Evolutionary conservation across 805 yeast species (phyloP).

Genomic region (Aciculoconidium aculeatum): DNA sequence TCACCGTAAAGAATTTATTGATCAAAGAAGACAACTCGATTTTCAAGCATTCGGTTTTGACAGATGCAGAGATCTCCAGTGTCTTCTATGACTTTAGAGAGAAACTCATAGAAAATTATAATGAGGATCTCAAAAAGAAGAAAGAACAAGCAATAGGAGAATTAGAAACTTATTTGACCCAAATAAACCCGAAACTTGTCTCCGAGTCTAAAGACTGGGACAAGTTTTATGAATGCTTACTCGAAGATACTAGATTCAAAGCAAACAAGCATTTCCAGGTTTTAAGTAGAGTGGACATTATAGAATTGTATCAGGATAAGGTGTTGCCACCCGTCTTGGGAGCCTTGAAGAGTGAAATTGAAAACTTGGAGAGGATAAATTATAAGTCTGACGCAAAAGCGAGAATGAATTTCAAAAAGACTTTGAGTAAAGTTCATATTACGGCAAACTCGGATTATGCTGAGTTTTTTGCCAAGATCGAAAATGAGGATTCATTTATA

Average conservation of each 20-base stretch:
- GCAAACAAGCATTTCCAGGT: slow-evolving; percentile 51
- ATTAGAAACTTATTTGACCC: slow-evolving; percentile 45
- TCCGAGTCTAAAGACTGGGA: slow-evolving; percentile 33
- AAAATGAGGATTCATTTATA: slow-evolving; percentile 51
- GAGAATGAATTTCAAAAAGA: slow-evolving; percentile 49
- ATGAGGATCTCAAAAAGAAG: slow-evolving; percentile 14
- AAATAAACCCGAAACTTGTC: slow-evolving; percentile 25
- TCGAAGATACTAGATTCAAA: slow-evolving; percentile 45
- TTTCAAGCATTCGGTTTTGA: slow-evolving; percentile 52
- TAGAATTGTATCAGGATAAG: slow-evolving; percentile 43
- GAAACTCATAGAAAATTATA: slow-evolving; percentile 28
- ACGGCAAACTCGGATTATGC: slow-evolving; percentile 54
- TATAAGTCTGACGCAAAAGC: slow-evolving; percentile 59
- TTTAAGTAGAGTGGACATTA: slow-evolving; percentile 54
- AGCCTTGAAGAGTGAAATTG: slow-evolving; percentile 16
- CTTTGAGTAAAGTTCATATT: slow-evolving; percentile 40
- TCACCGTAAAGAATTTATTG: slow-evolving; percentile 39
- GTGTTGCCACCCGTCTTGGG: slow-evolving; percentile 24
- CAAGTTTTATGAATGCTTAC: slow-evolving; percentile 27
- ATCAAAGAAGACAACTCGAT: slow-evolving; percentile 62
- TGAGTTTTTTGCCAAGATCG: slow-evolving; percentile 45
- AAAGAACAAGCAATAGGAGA: slow-evolving; percentile 48
- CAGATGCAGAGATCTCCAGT: slow-evolving; percentile 50
- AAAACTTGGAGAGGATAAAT: slow-evolving; percentile 30
- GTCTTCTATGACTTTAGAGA: slow-evolving; percentile 49